Evolutionary conservation across 1,284 basidiomycete species (phyloP).

Genomic region (Chalciporus piperatoides): DNA sequence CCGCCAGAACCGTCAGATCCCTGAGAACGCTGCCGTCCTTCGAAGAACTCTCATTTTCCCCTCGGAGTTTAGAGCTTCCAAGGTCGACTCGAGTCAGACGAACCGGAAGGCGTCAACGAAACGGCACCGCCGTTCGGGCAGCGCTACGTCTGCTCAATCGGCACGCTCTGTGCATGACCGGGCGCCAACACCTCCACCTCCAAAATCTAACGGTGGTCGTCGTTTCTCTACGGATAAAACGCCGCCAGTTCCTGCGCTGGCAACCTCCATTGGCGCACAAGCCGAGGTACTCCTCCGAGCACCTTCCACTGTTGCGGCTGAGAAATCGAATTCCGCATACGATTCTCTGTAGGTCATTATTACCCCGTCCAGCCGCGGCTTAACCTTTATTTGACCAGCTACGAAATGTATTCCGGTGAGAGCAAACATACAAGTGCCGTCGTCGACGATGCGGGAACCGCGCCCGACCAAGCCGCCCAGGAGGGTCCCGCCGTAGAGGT

Average conservation of each 20-base stretch:
- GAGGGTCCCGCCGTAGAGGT: slow-evolving; percentile 68
- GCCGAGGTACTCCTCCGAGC: slow-evolving; percentile 44
- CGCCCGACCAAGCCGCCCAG: slow-evolving; percentile 36
- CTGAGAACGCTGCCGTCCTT: slow-evolving; percentile 51
- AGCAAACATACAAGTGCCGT: slow-evolving; percentile 33
- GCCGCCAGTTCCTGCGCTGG: slow-evolving; percentile 69
- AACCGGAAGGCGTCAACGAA: slow-evolving; percentile 51
- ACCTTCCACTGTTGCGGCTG: slow-evolving; percentile 42
- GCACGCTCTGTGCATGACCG: slow-evolving; percentile 71
- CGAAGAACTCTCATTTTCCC: slow-evolving; percentile 76
- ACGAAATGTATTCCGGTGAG: slow-evolving; percentile 75
- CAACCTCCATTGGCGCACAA: slow-evolving; percentile 47
- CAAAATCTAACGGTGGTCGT: slow-evolving; percentile 49
- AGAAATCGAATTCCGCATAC: slow-evolving; percentile 64
- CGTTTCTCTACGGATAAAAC: slow-evolving; percentile 62
- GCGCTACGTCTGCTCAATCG: slow-evolving; percentile 49
- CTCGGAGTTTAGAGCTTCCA: slow-evolving; percentile 54
- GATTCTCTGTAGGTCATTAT: slow-evolving; percentile 65
- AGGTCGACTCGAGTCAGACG: slow-evolving; percentile 49
- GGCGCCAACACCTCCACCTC: slow-evolving; percentile 76
- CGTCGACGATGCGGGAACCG: slow-evolving; percentile 26
- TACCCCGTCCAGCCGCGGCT: slow-evolving; percentile 11
- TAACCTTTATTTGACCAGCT: slow-evolving; percentile 43
- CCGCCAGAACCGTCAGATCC: slow-evolving; percentile 37
- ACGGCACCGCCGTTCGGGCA: slow-evolving; percentile 54